Evolutionary conservation across 495 filamentous ascomycete species (phyloP).

Genomic region (Penicillium silybi): DNA sequence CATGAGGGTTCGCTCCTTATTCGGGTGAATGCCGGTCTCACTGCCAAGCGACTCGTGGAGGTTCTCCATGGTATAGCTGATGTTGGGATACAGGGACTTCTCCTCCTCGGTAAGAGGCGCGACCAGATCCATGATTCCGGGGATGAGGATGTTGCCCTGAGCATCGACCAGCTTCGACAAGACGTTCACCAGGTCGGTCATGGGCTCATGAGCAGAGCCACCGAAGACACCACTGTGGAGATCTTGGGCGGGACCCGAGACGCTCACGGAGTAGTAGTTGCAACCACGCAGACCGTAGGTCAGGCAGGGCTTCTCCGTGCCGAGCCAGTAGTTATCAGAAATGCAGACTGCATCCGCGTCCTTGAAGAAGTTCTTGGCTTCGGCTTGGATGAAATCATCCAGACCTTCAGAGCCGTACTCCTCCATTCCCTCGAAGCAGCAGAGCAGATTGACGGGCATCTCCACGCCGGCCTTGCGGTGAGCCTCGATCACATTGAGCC

Average conservation of each 20-base stretch:
- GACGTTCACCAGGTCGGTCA: slow-evolving; percentile 88
- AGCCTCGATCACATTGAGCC: slow-evolving; percentile 96
- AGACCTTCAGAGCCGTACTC: slow-evolving; percentile 97
- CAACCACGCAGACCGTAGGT: slow-evolving; percentile 97
- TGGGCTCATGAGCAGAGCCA: slow-evolving; percentile 92
- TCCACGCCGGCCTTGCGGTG: slow-evolving; percentile 92
- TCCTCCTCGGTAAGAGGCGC: slow-evolving; percentile 84
- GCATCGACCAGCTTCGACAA: slow-evolving; percentile 81
- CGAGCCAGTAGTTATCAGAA: slow-evolving; percentile 99
- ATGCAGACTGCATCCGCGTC: slow-evolving; percentile 97
- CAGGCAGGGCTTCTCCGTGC: slow-evolving; percentile 94
- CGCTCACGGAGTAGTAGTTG: slow-evolving; percentile 90
- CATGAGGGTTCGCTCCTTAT: slow-evolving; percentile 89
- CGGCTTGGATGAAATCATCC: slow-evolving; percentile 86
- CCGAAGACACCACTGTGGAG: slow-evolving; percentile 96
- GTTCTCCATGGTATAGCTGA: slow-evolving; percentile 93
- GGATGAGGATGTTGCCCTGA: slow-evolving; percentile 83
- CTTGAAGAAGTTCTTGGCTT: slow-evolving; percentile 88
- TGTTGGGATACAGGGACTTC: slow-evolving; percentile 74
- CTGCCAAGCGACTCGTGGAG: slow-evolving; percentile 86
- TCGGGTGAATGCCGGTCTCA: slow-evolving; percentile 75
- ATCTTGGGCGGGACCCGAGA: slow-evolving; percentile 87
- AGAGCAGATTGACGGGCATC: slow-evolving; percentile 94
- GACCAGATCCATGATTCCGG: slow-evolving; percentile 86
- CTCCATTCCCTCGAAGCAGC: slow-evolving; percentile 99